These are phyloP conservation scores for Monosporozyma siamensis DNA, from an alignment of 805 yeast genomes.

Conservation along the genomic window DNA sequence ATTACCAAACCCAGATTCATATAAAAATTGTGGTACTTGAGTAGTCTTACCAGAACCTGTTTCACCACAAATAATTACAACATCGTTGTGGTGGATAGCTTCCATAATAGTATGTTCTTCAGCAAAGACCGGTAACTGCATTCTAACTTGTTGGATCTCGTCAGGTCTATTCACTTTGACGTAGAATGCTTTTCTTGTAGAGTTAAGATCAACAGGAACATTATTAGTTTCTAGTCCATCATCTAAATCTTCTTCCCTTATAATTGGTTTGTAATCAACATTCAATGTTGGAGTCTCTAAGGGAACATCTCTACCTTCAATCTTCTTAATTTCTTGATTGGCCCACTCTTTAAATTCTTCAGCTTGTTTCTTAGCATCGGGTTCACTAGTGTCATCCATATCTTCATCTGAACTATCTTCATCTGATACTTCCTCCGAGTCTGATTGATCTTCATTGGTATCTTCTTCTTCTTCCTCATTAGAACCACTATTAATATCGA, in stretches of 20 bases:
- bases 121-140: constrained; percentile 75
- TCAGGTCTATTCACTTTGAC: constrained; percentile 60
- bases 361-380: constrained; percentile 37
- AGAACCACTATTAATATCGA: constrained; percentile 24
- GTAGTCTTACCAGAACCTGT: constrained; percentile 99
- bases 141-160: constrained; percentile 57
- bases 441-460: constrained; percentile 6
- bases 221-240: constrained; percentile 59
- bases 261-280: constrained; percentile 44
- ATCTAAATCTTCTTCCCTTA: constrained; percentile 62
- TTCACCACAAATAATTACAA: constrained; percentile 89
- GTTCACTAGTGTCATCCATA: constrained; percentile 13
- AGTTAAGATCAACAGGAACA: constrained; percentile 46
- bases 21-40: constrained; percentile 92
- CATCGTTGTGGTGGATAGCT: constrained; percentile 85
- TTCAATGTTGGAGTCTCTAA: constrained; percentile 43
- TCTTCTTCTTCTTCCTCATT: constrained; percentile 6
- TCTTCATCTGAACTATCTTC: constrained; percentile 19
- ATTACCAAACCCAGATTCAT: constrained; percentile 83
- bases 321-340: constrained; percentile 52
- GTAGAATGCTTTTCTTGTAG: constrained; percentile 49
- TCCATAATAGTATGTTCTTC: constrained; percentile 95
- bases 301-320: constrained; percentile 51
- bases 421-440: constrained; percentile 9
- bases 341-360: constrained; percentile 85